These are phyloP conservation scores for Cyberlindnera suaveolens DNA, from an alignment of 805 yeast genomes.

Conservation along the genomic window DNA sequence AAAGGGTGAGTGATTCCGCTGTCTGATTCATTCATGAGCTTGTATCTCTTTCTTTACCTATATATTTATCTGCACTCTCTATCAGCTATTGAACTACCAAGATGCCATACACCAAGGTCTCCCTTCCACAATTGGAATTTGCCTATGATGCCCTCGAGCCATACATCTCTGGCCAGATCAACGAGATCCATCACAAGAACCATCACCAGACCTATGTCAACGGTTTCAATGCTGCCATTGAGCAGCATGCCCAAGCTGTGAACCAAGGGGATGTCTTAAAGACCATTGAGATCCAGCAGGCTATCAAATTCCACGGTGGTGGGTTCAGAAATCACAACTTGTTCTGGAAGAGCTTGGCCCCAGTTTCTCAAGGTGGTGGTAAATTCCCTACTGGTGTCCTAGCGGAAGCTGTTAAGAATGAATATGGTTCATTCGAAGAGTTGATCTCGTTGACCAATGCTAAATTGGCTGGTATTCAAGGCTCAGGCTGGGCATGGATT, in stretches of 20 bases:
- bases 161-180: constrained; percentile 76
- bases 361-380: constrained; percentile 74
- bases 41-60: no score
- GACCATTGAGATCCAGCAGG: constrained; percentile 59
- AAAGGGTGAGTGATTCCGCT: no score
- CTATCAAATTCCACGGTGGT: constrained; percentile 88
- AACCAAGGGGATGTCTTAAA: constrained; percentile 51
- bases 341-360: constrained; percentile 86
- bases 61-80: no score
- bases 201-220: constrained; percentile 91
- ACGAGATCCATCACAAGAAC: constrained; percentile 80
- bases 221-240: constrained; percentile 74
- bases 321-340: constrained; percentile 82
- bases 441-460: constrained; percentile 59
- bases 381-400: constrained; percentile 49
- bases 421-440: constrained; percentile 69
- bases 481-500: constrained; percentile 94
- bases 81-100: no score
- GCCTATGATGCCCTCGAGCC: constrained; percentile 87
- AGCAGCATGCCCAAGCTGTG: constrained; percentile 63
- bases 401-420: constrained; percentile 48
- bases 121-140: constrained; percentile 77
- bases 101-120: constrained; percentile 41
- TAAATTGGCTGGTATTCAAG: constrained; percentile 82
- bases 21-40: no score